phyloP scores from a whole-genome alignment of 139 green algal genomes.

The Micractinium conductrix region DNA sequence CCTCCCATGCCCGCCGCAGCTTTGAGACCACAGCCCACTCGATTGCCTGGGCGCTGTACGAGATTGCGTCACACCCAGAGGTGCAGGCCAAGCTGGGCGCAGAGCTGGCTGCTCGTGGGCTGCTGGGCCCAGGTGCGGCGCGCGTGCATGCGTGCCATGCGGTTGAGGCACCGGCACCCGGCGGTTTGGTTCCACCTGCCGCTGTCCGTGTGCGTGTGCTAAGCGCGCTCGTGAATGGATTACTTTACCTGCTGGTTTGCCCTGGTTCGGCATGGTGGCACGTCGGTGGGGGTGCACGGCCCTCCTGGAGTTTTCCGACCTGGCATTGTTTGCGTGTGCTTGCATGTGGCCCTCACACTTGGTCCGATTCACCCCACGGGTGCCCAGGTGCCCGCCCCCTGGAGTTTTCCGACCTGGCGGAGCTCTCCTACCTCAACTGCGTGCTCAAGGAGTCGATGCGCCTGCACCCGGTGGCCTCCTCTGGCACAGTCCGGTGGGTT shows the following conservation, averaged over 20 bases:
- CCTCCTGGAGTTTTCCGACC: too few relatives aligned
- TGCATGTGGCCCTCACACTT: too few relatives aligned
- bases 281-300: too few relatives aligned
- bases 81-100: background rate
- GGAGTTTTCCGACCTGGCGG: background rate
- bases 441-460: conserved; percentile 29
- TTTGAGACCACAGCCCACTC: conserved; percentile 29
- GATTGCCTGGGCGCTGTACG: conserved; percentile 16
- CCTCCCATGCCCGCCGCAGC: background rate
- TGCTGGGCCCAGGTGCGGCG: conserved; percentile 12
- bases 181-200: too few relatives aligned
- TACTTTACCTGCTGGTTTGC: too few relatives aligned
- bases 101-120: background rate
- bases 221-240: too few relatives aligned
- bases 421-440: conserved; percentile 15
- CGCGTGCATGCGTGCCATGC: too few relatives aligned
- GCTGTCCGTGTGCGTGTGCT: too few relatives aligned
- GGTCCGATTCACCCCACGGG: too few relatives aligned
- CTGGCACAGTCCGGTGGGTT: background rate
- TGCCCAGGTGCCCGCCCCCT: conserved; percentile 1
- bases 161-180: too few relatives aligned
- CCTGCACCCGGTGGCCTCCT: conserved; percentile 19
- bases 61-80: background rate
- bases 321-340: too few relatives aligned
- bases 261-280: too few relatives aligned